These are phyloP conservation scores for Penicillium sp. DNA, from an alignment of 2,329 filamentous ascomycete genomes.

Conservation along the genomic window DNA sequence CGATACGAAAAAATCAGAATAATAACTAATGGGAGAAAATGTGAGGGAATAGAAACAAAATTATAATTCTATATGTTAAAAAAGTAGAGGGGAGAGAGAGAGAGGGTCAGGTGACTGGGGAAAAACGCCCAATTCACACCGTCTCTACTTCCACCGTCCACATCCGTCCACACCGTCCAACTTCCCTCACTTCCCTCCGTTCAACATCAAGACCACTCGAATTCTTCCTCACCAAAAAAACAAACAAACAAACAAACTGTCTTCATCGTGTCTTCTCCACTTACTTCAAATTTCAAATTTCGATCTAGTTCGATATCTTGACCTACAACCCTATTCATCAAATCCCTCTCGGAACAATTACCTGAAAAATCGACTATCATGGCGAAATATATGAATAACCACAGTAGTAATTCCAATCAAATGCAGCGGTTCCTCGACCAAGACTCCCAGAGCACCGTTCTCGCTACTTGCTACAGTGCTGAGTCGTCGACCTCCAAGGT, in stretches of 20 bases:
- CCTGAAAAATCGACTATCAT: slow-evolving; percentile 25
- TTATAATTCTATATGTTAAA: neutral
- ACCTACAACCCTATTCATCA: slow-evolving; percentile 4
- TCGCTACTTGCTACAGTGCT: slow-evolving; percentile 89
- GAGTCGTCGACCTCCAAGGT: slow-evolving; percentile 67
- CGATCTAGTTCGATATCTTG: slow-evolving; percentile 3
- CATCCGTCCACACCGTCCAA: neutral
- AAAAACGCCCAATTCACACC: slow-evolving; percentile 5
- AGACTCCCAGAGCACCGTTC: slow-evolving; percentile 64
- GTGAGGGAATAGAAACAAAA: neutral
- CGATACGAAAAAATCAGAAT: neutral
- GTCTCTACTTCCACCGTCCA: neutral
- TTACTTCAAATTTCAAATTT: neutral
- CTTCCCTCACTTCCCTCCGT: neutral
- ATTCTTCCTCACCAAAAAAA: neutral
- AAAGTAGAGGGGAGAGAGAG: neutral
- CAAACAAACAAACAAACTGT: neutral
- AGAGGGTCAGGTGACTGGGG: slow-evolving; percentile 14
- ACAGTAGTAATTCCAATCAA: slow-evolving; percentile 65
- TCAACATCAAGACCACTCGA: slow-evolving; percentile 4
- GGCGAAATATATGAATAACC: slow-evolving; percentile 62
- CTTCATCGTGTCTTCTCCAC: slow-evolving; percentile 11
- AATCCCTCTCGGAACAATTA: slow-evolving; percentile 4
- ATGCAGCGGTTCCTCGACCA: slow-evolving; percentile 60
- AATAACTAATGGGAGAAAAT: neutral